A percentile compares a stretch with the other conserved stretches of the same genome.
Evolutionary conservation across 345 rosid species (phyloP).

Genomic region (Jatropha curcas): DNA sequence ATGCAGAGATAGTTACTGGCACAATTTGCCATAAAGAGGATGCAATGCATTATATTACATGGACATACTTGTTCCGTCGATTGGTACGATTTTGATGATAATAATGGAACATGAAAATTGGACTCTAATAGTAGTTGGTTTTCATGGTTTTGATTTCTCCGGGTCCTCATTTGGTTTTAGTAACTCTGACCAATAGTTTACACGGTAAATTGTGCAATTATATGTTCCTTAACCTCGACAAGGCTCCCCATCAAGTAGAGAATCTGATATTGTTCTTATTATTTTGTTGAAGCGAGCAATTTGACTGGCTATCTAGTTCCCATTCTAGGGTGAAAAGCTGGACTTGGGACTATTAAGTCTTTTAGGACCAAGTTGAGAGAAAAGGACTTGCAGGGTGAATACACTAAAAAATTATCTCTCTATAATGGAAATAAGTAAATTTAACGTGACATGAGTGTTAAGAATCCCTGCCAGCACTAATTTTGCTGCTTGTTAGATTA

Average conservation of each 20-base stretch:
- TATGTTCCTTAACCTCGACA: too few species aligned
- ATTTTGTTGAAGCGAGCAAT: neutral
- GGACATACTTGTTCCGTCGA: slow-evolving; percentile 97
- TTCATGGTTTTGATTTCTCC: neutral
- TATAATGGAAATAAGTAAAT: neutral
- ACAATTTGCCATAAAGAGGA: slow-evolving; percentile 92
- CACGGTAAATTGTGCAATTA: too few species aligned
- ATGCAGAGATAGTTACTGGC: slow-evolving; percentile 89
- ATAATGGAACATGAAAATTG: neutral
- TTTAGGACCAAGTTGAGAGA: too few species aligned
- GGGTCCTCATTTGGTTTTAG: neutral
- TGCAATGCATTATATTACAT: slow-evolving; percentile 88
- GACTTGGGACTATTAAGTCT: neutral
- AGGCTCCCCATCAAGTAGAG: neutral
- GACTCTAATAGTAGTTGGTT: neutral
- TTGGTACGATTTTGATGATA: slow-evolving; percentile 50
- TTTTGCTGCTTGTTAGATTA: neutral
- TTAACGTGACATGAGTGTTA: neutral
- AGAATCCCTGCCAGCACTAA: neutral
- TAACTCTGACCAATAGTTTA: too few species aligned
- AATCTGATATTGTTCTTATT: neutral
- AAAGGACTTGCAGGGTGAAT: too few species aligned
- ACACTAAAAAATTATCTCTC: neutral
- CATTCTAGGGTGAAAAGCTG: neutral
- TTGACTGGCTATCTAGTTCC: neutral